phyloP scores from a whole-genome alignment of 192 early-diverging fungal genomes.

The Rhizoclosmatium sp. region DNA sequence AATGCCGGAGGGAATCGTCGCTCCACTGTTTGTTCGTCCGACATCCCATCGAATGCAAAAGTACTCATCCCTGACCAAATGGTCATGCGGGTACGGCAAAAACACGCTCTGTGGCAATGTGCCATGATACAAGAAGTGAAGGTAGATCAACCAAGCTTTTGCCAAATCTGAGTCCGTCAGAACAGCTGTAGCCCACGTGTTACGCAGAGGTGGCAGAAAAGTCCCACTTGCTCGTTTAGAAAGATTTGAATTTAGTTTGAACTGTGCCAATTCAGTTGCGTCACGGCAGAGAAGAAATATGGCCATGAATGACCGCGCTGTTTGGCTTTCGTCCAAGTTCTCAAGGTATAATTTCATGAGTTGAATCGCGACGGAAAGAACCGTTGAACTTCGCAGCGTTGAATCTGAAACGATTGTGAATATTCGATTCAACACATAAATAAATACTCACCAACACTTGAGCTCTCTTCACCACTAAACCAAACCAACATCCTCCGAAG shows the following conservation, averaged over 20 bases:
- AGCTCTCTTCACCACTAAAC: conserved; percentile 6
- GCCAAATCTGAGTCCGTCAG: conserved; percentile 7
- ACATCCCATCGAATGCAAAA: conserved; percentile 23
- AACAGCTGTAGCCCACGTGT: neutral
- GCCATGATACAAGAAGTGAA: conserved; percentile 32
- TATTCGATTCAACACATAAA: neutral
- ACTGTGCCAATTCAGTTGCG: neutral
- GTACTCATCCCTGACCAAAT: conserved; percentile 3
- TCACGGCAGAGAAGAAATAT: conserved; percentile 6
- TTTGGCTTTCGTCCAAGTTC: neutral
- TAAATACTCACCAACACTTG: neutral
- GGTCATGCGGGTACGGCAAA: conserved; percentile 13
- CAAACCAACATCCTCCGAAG: conserved; percentile 10
- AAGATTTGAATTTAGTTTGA: neutral
- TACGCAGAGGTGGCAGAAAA: neutral
- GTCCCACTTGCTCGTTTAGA: neutral
- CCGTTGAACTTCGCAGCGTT: neutral
- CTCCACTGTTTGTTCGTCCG: neutral
- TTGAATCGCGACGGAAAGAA: conserved; percentile 19
- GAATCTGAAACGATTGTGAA: neutral
- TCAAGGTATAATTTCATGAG: conserved; percentile 22
- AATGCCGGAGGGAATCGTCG: conserved; percentile 7
- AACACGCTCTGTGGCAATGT: conserved; percentile 3
- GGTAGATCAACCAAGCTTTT: conserved; percentile 20
- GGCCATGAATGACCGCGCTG: conserved; percentile 11